Base-by-base conservation (phyloP, 2,329 filamentous ascomycete genomes). In the Xylaria arbuscula region DNA sequence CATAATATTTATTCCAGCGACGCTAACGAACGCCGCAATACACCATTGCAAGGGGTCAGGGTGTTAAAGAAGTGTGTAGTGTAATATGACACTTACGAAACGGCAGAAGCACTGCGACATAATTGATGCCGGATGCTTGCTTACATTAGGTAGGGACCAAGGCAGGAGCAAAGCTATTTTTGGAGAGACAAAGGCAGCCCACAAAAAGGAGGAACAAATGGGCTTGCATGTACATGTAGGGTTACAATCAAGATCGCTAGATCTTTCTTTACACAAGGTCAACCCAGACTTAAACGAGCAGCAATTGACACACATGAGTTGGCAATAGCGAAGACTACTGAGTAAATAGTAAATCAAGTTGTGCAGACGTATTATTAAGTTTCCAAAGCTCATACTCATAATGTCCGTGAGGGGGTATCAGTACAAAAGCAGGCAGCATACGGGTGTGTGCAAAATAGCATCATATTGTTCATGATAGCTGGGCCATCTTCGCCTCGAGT, bases 401-500 rank as follows among this genome's bases (percentile, higher is more conserved):
- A 59, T 47, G 40, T 59, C 40, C 50, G 15, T 62, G 24, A 68
- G 80, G 80, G 80, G 80, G 80, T 82, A 82, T 82, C 80, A 79
- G 68, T 73, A 66, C 58, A 71, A 71, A 73, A 69, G 56, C 62
- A 72, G 73, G 65, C 66, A 70, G 66, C 68, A 72, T 55, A 50
- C 51, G 69, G 47, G 42, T n/a, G 36, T 28, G 28, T 28, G 54
- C 53, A 47, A 47, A 67, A 55, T 42, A 58, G 36, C 55, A 61
- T 32, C n/a, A 24, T 48, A 58, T 66, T 60, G 66, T 70, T 73
- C 75, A 83, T 67, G 83, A 83, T 77, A 91, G 79, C 73, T 86
- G 86, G 68, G 86, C 86, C 79, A 98, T 86, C 80, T 92, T 91
- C 75, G 85, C 87, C 82, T 98, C 95, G 63, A 99, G 81, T 65